These are phyloP conservation scores for Panellus pusillus DNA, from an alignment of 768 basidiomycete genomes.

Conservation along the genomic window DNA sequence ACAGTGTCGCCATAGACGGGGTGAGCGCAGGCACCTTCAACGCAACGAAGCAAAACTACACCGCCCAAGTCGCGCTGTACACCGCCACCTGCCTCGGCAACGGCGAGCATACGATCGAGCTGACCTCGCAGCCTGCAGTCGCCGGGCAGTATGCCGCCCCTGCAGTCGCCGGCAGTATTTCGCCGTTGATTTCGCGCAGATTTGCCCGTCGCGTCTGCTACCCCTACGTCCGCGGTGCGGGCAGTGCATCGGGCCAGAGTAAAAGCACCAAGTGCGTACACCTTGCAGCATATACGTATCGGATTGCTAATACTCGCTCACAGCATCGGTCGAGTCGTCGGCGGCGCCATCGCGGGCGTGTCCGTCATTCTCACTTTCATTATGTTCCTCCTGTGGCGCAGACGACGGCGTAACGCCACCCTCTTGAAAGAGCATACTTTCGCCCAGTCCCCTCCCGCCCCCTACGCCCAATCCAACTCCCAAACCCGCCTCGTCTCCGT, in stretches of 20 bases:
- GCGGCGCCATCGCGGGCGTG: constrained; percentile 13
- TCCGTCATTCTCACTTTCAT: not conserved
- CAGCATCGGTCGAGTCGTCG: constrained; percentile 13
- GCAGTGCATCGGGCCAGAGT: not conserved
- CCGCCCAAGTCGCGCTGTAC: constrained; percentile 14
- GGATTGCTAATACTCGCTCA: not conserved
- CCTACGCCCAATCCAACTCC: not conserved
- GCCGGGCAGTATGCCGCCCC: too few relatives aligned
- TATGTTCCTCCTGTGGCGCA: constrained; percentile 9
- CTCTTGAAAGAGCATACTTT: not conserved
- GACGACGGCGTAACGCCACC: constrained; percentile 4
- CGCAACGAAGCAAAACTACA: constrained; percentile 18
- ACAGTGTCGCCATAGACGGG: constrained; percentile 27
- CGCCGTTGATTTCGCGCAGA: constrained; percentile 14
- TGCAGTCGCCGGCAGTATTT: too few relatives aligned
- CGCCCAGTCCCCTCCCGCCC: not conserved
- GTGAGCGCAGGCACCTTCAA: constrained; percentile 17
- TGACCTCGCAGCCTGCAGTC: constrained; percentile 8
- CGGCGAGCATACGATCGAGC: constrained; percentile 24
- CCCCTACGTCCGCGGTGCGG: not conserved
- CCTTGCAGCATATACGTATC: not conserved
- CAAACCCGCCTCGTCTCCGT: not conserved
- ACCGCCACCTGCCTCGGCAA: constrained; percentile 9
- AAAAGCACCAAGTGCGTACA: not conserved
- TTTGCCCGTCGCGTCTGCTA: not conserved